Evolutionary conservation across 345 rosid species (phyloP), one percentile per base, ranked within the genome.

Genomic region (Eucalyptus virginea): DNA sequence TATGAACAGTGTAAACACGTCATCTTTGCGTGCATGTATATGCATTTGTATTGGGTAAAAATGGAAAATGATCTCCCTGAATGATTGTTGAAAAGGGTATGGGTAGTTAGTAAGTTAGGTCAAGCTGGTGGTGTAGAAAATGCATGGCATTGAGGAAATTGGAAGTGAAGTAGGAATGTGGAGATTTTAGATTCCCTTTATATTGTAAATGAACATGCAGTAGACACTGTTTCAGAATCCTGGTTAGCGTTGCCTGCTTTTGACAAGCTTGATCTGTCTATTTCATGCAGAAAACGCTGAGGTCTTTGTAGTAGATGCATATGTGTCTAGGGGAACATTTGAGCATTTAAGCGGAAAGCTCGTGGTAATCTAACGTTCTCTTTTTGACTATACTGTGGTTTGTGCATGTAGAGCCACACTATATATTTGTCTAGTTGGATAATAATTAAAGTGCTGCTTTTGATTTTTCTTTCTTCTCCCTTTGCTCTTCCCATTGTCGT

Each of bases 311-410:
- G 94, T 96, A 4, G 98, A 96, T 92, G 96, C 95, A 34, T 95
- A 96, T 89, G 97, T 95, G 88, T 93, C 92, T 86, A 95, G 91
- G 94, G 97, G 94, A 89, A 90, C 91, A 90, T 94, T 96, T 58
- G 96, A 95, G 88, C 88, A 54, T 88, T 94, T 93, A 90, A 90
- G 92, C n/a, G 97, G 95, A 93, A 95, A 94, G 91, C 89, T 95
- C 72, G 92, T 95, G 98, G 99, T 96, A 94, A 90, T 40, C 44
- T 85, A 86, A 11, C 56, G 23, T 88, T 11, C 67, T 87, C 28
- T 47, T 47, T 44, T 37, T 14, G 72, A 24, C 77, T 80, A 34
- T 48, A 58, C 50, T 18, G 87, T 26, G 37, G 58, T 24, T 87
- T 34, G n/a, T 19, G 5, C 40, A 56, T 19, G 83, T 72, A 19